phyloP scores from a whole-genome alignment of 2,329 filamentous ascomycete species.

The Aspergillus sp. region DNA sequence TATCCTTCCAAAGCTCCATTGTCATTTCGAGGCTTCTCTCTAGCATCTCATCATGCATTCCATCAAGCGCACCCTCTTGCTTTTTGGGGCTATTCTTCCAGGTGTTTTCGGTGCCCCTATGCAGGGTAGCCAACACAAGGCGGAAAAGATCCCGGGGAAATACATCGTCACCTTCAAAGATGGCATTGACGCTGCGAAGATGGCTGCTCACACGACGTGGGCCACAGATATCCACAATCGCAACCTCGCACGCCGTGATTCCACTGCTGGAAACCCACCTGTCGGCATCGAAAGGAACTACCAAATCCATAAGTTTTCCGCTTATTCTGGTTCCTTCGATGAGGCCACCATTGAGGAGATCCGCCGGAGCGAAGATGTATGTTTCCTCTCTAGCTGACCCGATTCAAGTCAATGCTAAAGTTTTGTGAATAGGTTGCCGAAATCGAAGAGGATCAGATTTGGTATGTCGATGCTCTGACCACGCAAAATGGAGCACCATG shows the following conservation, averaged over 20 bases:
- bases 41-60: conserved; percentile 12
- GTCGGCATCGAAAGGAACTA: conserved; percentile 39
- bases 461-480: conserved; percentile 13
- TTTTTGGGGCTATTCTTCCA: conserved; percentile 18
- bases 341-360: conserved; percentile 37
- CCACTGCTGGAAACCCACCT: conserved; percentile 9
- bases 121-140: conserved; percentile 5
- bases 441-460: conserved; percentile 21
- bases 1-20: too few relatives aligned
- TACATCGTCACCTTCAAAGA: conserved; percentile 21
- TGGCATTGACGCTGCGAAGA: conserved; percentile 11
- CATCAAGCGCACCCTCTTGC: conserved; percentile 15
- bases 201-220: conserved; percentile 16
- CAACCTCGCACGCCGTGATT: conserved; percentile 10
- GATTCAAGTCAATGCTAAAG: neutral
- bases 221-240: conserved; percentile 16
- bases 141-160: conserved; percentile 15
- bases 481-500: conserved; percentile 24
- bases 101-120: conserved; percentile 14
- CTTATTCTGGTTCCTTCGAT: conserved; percentile 43
- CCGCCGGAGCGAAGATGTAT: conserved; percentile 29
- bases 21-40: neutral
- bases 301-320: conserved; percentile 39
- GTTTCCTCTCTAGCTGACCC: conserved; percentile 4
- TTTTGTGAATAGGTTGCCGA: conserved; percentile 15